Percentiles rank a stretch among this genome's conserved stretches.
Conservation (phyloP, 108 stramenopile genomes). For the Cafeteria roenbergensis region DNA sequence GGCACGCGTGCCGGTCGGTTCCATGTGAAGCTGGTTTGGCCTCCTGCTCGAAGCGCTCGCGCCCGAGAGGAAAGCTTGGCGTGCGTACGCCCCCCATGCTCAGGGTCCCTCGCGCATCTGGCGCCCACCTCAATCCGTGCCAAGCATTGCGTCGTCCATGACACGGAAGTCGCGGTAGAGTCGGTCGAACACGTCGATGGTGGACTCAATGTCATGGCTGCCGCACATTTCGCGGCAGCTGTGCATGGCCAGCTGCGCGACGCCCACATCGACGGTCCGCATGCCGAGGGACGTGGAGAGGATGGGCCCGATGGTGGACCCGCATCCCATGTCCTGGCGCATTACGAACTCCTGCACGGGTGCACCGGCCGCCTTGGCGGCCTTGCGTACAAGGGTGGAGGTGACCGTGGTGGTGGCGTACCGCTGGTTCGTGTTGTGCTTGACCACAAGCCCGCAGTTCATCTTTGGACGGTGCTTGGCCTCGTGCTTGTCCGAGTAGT, state of each 20-base stretch:
- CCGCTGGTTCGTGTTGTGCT: slow-evolving; percentile 85
- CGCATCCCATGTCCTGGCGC: slow-evolving; percentile 81
- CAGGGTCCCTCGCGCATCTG: too few relatives aligned
- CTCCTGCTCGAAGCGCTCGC: too few relatives aligned
- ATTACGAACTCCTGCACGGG: slow-evolving; percentile 79
- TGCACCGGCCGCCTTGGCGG: slow-evolving; percentile 52
- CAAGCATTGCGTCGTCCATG: too few relatives aligned
- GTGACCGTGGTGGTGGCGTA: slow-evolving; percentile 82
- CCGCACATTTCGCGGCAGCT: slow-evolving; percentile 71
- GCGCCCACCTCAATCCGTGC: too few relatives aligned
- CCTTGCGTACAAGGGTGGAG: slow-evolving; percentile 64
- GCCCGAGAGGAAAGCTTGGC: too few relatives aligned
- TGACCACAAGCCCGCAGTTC: slow-evolving; percentile 89
- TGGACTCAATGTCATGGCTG: slow-evolving; percentile 19
- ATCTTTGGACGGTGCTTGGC: slow-evolving; percentile 71
- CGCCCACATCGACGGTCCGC: slow-evolving; percentile 81
- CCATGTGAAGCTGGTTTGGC: too few relatives aligned
- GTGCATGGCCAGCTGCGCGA: slow-evolving; percentile 91
- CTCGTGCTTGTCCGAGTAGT: slow-evolving; percentile 86
- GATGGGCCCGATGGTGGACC: slow-evolving; percentile 87
- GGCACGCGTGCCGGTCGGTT: too few relatives aligned
- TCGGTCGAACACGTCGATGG: not conserved
- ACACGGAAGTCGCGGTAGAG: too few relatives aligned
- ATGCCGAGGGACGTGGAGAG: slow-evolving; percentile 72
- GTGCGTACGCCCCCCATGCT: too few relatives aligned